Percentiles rank a stretch among this genome's conserved stretches.
These are phyloP conservation scores for Aspergillus heteromorphus DNA, from an alignment of 495 filamentous ascomycete genomes.

Conservation along the genomic window DNA sequence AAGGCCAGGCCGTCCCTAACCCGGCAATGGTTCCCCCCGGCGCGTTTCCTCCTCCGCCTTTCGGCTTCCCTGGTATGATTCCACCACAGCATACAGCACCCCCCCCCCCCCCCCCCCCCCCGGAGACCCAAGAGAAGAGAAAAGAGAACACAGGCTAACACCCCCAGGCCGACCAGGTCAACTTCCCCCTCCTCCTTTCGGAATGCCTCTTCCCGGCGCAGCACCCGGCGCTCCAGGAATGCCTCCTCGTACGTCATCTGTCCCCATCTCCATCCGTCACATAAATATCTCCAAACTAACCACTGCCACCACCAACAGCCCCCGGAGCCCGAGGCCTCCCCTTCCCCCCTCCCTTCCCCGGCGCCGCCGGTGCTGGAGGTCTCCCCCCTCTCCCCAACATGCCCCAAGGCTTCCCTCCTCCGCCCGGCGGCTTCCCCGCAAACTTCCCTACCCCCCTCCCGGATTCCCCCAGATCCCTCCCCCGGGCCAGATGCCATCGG, in stretches of 20 bases:
- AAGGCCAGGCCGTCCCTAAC: conserved; percentile 79
- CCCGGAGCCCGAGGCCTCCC: conserved; percentile 59
- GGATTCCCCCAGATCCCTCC: conserved; percentile 23
- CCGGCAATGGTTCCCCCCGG: conserved; percentile 63
- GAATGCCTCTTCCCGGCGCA: conserved; percentile 43
- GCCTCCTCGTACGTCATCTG: conserved; percentile 47
- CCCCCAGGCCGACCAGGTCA: conserved; percentile 41
- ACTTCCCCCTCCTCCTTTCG: conserved; percentile 51
- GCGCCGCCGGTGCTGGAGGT: conserved; percentile 30
- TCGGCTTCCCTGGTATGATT: conserved; percentile 52
- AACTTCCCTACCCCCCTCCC: conserved; percentile 43
- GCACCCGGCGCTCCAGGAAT: conserved; percentile 38
- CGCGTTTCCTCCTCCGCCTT: conserved; percentile 43
- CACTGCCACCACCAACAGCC: conserved; percentile 28
- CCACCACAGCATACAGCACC: not conserved
- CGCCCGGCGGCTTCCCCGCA: conserved; percentile 53
- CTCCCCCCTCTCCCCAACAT: conserved; percentile 36
- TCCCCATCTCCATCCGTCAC: conserved; percentile 15
- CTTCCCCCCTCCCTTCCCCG: conserved; percentile 55
- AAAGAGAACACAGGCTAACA: conserved; percentile 11
- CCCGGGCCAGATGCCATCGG: conserved; percentile 20
- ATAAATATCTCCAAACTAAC: conserved; percentile 13
- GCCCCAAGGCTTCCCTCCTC: conserved; percentile 55
- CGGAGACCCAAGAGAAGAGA: conserved; percentile 4
- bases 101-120: not conserved